These are phyloP conservation scores for Zymoseptoria tritici DNA, from an alignment of 2,329 filamentous ascomycete genomes.

Conservation along the genomic window DNA sequence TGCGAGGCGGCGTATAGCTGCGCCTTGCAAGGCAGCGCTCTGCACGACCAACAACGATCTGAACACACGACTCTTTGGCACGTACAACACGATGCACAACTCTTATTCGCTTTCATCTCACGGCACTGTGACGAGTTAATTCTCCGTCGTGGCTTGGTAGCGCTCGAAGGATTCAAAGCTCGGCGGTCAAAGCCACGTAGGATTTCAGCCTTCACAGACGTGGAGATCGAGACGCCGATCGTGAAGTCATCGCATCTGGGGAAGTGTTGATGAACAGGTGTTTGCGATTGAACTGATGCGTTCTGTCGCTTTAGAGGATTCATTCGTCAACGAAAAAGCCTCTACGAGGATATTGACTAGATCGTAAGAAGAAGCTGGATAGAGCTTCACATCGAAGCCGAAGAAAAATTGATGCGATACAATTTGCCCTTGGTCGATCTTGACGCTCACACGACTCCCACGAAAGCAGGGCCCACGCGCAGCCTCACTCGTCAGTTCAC, in stretches of 20 bases:
- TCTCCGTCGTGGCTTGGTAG: background rate
- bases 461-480: background rate
- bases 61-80: background rate
- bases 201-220: background rate
- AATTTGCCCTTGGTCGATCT: background rate
- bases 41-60: background rate
- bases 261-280: background rate
- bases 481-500: background rate
- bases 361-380: no score
- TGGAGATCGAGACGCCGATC: background rate
- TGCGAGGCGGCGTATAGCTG: background rate
- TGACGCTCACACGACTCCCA: background rate
- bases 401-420: background rate
- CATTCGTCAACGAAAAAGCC: no score
- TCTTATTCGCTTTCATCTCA: background rate
- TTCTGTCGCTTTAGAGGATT: no score
- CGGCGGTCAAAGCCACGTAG: background rate
- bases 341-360: no score
- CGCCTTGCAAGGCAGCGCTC: background rate
- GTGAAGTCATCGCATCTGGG: background rate
- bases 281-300: background rate
- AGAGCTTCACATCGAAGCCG: background rate
- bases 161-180: background rate
- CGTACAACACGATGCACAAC: background rate
- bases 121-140: background rate